These are phyloP conservation scores for Eucalyptus marginata DNA, from an alignment of 345 rosid genomes.

Conservation along the genomic window DNA sequence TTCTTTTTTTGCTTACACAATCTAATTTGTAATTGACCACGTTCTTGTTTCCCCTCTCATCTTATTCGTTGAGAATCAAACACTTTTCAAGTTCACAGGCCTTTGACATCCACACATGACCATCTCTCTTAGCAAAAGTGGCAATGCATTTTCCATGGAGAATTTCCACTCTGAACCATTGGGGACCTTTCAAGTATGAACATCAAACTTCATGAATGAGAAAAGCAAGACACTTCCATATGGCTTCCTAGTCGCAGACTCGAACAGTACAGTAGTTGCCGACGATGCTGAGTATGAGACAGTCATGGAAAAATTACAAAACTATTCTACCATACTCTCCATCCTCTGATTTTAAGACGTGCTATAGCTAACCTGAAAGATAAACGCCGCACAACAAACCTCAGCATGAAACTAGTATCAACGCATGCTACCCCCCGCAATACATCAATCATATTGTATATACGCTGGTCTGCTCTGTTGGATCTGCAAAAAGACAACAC, in stretches of 20 bases:
- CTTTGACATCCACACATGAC: background rate
- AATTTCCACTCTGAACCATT: background rate
- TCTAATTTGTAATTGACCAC: background rate
- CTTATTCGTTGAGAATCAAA: background rate
- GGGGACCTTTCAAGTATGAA: background rate
- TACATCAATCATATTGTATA: slow-evolving; percentile 58
- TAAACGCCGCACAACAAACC: background rate
- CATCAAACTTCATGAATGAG: background rate
- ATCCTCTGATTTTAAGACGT: background rate
- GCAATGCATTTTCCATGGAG: background rate
- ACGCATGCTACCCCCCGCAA: slow-evolving; percentile 9
- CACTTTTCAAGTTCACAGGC: background rate
- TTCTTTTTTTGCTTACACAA: background rate
- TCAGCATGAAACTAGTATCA: background rate
- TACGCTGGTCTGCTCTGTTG: too few species aligned
- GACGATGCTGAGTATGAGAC: background rate
- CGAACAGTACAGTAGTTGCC: background rate
- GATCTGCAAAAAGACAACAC: too few species aligned
- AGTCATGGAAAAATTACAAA: background rate
- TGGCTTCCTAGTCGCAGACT: background rate
- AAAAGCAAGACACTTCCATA: background rate
- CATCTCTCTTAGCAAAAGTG: background rate
- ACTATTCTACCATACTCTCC: background rate
- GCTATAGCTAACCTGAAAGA: background rate
- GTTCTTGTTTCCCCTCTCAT: background rate